phyloP scores from a whole-genome alignment of 495 filamentous ascomycete species.

The Aspergillus carlsbadensis region DNA sequence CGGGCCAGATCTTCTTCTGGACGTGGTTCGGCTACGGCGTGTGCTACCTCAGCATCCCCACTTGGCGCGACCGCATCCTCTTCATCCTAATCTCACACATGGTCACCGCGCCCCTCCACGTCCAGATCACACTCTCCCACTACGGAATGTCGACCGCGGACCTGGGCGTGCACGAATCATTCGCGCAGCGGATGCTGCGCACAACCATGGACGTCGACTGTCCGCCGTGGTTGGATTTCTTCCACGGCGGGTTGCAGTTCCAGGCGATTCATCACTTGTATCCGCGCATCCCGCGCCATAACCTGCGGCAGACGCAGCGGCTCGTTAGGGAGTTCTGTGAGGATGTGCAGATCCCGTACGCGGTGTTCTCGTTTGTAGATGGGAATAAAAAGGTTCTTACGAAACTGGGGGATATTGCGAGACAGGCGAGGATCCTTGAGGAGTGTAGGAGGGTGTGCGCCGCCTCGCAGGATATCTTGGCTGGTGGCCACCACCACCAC shows the following conservation, averaged over 20 bases:
- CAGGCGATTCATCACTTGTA: slow-evolving; percentile 94
- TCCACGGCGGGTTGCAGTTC: slow-evolving; percentile 95
- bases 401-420: slow-evolving; percentile 77
- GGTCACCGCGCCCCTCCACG: slow-evolving; percentile 84
- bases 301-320: slow-evolving; percentile 77
- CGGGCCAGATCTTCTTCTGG: slow-evolving; percentile 90
- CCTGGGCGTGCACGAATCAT: slow-evolving; percentile 80
- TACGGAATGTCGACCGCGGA: slow-evolving; percentile 97
- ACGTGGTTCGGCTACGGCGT: slow-evolving; percentile 88
- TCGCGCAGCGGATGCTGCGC: slow-evolving; percentile 93
- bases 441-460: slow-evolving; percentile 71
- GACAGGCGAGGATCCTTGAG: slow-evolving; percentile 83
- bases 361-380: slow-evolving; percentile 87
- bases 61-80: slow-evolving; percentile 62
- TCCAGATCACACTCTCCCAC: slow-evolving; percentile 94
- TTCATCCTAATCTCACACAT: slow-evolving; percentile 87
- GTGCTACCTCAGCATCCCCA: slow-evolving; percentile 75
- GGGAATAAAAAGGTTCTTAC: slow-evolving; percentile 89
- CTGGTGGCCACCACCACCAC: slow-evolving; percentile 26
- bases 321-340: slow-evolving; percentile 85
- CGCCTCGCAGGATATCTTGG: slow-evolving; percentile 35
- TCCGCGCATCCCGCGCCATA: slow-evolving; percentile 91
- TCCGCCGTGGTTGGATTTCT: slow-evolving; percentile 89
- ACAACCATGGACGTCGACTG: slow-evolving; percentile 99
- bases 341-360: slow-evolving; percentile 90